Evolutionary conservation across 116 monocot genomes (phyloP).

Genomic region (Iris pallida): DNA sequence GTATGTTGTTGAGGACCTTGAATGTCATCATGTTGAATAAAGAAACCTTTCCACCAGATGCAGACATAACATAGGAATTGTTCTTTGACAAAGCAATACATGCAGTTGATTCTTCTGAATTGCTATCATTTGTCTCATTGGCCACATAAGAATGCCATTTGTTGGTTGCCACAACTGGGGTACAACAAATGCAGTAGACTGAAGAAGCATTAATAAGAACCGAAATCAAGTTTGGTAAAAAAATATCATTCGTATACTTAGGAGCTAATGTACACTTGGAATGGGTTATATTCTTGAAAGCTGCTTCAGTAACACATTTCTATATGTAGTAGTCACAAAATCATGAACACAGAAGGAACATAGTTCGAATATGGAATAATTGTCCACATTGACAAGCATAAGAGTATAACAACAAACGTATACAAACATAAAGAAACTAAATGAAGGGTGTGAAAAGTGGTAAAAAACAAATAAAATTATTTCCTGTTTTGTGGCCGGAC

Average conservation of each 20-base stretch:
- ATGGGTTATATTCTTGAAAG: conserved; percentile 50
- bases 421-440: no score
- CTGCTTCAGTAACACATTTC: conserved; percentile 51
- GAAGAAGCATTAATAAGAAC: conserved; percentile 25
- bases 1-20: no score
- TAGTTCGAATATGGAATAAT: neutral
- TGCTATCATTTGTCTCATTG: conserved; percentile 32
- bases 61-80: conserved; percentile 45
- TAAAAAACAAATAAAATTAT: no score
- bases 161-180: conserved; percentile 89
- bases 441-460: no score
- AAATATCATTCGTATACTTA: no score
- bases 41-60: no score
- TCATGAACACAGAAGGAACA: neutral
- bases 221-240: no score
- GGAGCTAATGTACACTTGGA: conserved; percentile 66
- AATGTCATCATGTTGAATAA: no score
- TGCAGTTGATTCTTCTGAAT: conserved; percentile 31
- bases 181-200: no score
- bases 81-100: conserved; percentile 52
- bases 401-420: no score
- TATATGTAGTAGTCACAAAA: conserved; percentile 6
- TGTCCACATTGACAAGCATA: no score
- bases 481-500: no score
- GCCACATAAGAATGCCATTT: conserved; percentile 45